Evolutionary conservation across 2,329 filamentous ascomycete genomes (phyloP), one percentile per base, ranked within the genome.

Genomic region (Alternaria atra): DNA sequence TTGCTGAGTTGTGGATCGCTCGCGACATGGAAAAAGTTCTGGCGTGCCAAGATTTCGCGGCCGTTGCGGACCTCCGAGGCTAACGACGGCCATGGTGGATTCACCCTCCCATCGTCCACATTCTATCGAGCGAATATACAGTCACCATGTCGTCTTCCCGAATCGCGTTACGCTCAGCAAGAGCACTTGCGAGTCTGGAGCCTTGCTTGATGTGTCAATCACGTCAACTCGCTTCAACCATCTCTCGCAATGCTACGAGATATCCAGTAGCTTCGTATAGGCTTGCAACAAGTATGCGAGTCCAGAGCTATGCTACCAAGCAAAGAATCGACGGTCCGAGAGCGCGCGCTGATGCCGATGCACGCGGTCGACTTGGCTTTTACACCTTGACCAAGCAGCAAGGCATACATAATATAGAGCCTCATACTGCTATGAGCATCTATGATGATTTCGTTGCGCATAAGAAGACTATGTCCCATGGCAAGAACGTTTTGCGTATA

Each of bases 21-120:
- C 64, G 60, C 58, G 42, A 61, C 43, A 25, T 52, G 44, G 34
- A 61, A 61, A 60, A 61, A 61, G 54, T 61, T 61, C 58, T 61
- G 54, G 58, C 63, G 66, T 61, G 66, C 64, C 63, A 68, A 73
- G 69, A 72, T 63, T 73, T 73, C 65, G 61, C 54, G 61, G 65
- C 40, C 50, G 37, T 42, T 64, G 67, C 67, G 65, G 65, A 69
- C 67, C 63, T 55, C 67, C 66, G 58, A 70, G 62, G 39, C 52
- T 48, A 60, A 17, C 47, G 13, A 27, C 32, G 8, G 48, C 42
- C 50, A 37, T 35, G 20, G 30, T 40, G 44, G 20, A 32, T 20
- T 8, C n/a, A 44, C 43, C 23, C 32, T 47, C 32, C 27, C 42
- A 34, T 32, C 46, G 13, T 25, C 25, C 30, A 30, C 44, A 46